These are phyloP conservation scores for Aspergillus saccharolyticus DNA, from an alignment of 495 filamentous ascomycete genomes.

Conservation along the genomic window DNA sequence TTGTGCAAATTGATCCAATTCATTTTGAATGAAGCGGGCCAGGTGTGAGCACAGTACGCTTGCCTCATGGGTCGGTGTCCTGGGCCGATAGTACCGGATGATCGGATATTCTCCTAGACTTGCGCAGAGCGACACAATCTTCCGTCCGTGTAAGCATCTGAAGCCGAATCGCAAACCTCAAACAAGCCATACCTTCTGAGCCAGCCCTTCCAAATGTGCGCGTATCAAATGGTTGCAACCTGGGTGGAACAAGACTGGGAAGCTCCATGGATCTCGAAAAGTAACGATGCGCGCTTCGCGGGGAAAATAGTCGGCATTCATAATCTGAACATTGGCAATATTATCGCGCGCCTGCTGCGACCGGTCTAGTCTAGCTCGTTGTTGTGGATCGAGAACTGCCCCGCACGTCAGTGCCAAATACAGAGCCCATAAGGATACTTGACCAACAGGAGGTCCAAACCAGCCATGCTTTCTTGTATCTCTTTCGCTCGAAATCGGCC, in stretches of 20 bases:
- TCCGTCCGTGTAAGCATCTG: constrained; percentile 25
- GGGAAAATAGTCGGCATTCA: constrained; percentile 84
- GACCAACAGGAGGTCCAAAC: constrained; percentile 78
- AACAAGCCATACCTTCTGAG: constrained; percentile 65
- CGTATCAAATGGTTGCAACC: constrained; percentile 78
- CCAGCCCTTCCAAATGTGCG: constrained; percentile 72
- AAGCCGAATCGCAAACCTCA: background rate
- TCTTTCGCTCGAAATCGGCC: constrained; percentile 78
- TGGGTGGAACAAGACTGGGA: constrained; percentile 87
- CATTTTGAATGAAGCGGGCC: constrained; percentile 86
- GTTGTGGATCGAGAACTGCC: constrained; percentile 50
- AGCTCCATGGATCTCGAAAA: constrained; percentile 91
- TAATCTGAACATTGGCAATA: constrained; percentile 64
- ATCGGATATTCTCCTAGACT: constrained; percentile 82
- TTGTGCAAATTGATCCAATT: constrained; percentile 80
- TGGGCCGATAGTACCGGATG: constrained; percentile 82
- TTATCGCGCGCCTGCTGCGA: constrained; percentile 59
- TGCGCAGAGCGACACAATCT: constrained; percentile 82
- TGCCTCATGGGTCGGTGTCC: constrained; percentile 74
- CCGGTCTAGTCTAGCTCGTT: constrained; percentile 52
- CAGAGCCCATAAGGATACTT: background rate
- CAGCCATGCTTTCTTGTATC: constrained; percentile 69
- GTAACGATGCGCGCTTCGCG: constrained; percentile 88
- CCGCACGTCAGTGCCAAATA: constrained; percentile 4
- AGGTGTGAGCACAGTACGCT: constrained; percentile 79